These are phyloP conservation scores for Candida tammaniensis DNA, from an alignment of 805 yeast species.

Conservation along the genomic window DNA sequence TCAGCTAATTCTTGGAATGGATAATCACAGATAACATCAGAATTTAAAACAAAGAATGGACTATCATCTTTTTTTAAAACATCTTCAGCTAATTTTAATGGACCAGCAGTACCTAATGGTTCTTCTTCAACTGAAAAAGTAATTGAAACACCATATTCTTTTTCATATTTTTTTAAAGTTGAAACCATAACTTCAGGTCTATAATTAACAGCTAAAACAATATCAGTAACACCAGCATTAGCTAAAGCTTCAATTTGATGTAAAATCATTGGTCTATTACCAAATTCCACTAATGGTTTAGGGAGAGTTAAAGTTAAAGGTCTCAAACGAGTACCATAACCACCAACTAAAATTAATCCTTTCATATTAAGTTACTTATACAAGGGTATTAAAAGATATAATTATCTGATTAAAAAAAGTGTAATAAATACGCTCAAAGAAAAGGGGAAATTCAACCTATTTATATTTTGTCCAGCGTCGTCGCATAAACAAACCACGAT, in stretches of 20 bases:
- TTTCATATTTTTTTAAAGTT: slow-evolving; percentile 90
- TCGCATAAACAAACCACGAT: slow-evolving; percentile 2
- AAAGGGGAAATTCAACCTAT: slow-evolving; percentile 4
- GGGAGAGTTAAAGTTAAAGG: slow-evolving; percentile 94
- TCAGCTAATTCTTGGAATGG: slow-evolving; percentile 90
- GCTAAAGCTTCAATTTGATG: slow-evolving; percentile 99
- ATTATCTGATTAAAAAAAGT: slow-evolving; percentile 1
- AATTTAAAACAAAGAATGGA: slow-evolving; percentile 96
- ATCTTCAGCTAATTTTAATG: slow-evolving; percentile 93
- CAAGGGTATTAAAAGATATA: slow-evolving; percentile 1
- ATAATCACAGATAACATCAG: slow-evolving; percentile 98
- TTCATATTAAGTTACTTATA: slow-evolving; percentile 52
- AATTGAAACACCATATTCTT: slow-evolving; percentile 89
- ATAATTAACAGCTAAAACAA: slow-evolving; percentile 97
- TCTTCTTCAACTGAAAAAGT: slow-evolving; percentile 98
- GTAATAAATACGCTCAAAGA: slow-evolving; percentile 4
- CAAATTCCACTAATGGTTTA: slow-evolving; percentile 96
- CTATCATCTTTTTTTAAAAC: slow-evolving; percentile 90
- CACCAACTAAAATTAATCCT: slow-evolving; percentile 97
- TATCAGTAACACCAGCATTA: slow-evolving; percentile 97
- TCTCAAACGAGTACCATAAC: slow-evolving; percentile 99
- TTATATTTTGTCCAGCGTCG: slow-evolving; percentile 9
- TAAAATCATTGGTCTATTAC: slow-evolving; percentile 97
- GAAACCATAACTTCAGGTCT: slow-evolving; percentile 99
- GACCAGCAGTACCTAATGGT: slow-evolving; percentile 99